Base-by-base conservation (phyloP, 169 alveolate species). In the Eimeria praecox region DNA sequence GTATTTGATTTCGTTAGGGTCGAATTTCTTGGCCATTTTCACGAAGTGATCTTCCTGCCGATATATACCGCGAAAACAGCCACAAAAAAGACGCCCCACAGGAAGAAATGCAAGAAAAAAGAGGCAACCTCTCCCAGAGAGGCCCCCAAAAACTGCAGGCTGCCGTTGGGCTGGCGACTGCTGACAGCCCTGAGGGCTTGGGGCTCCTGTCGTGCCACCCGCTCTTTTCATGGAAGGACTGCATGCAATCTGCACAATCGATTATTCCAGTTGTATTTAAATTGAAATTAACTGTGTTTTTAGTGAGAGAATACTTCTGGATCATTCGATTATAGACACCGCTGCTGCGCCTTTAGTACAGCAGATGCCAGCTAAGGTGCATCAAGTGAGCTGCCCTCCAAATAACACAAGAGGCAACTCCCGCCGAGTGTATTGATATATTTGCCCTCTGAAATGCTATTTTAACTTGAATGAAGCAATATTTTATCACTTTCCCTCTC, bases 11-110 rank as follows among this genome's bases (percentile, higher is more conserved):
- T 95, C 97, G 62, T 94, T 97, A 87, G 98, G 98, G 94, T 97
- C 98, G 80, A 95, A 95, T 69, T 96, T 97, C 77, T 97, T 97
- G 89, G 98, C 98, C 98, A 97, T 97, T 71, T 94, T 92, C 90
- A 77, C 35, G 38, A 27, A 42, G 42, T 5, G 49, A 27, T 35
- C 69, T 40, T 14, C 62, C 85, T 46, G 90, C 73, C 42, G 71
- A n/a, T 9, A 33, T 33, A 42, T n/a, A 3, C 94, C 87, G 69
- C 86, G 59, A 66, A 69, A 66, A 88, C 18, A 88, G 73, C 86
- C 66, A 42, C 73, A 66, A 88, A 88, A 66, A 16, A 44, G 22
- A 30, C 66, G 86, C 94, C 86, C 87, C 86, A 69, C 86, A 69
- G 69, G 33, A 44, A 64, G 66, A 88, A 64, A 69, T 38, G 38